Evolutionary conservation across 169 alveolate species (phyloP).

Genomic region (Cryptosporidium xiaoi): DNA sequence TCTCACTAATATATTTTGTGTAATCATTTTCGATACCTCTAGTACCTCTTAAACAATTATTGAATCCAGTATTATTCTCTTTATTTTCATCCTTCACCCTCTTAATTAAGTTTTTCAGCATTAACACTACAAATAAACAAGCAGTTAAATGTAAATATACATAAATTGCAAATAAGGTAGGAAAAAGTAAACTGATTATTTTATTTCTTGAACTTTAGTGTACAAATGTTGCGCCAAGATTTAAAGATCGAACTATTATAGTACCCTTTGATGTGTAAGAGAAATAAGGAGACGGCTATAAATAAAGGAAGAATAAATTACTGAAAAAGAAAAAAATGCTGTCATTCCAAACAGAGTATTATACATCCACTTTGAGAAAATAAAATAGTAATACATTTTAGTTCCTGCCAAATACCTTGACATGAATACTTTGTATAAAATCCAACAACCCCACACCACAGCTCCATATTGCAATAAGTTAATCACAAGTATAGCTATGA

Average conservation of each 20-base stretch:
- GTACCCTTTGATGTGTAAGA: slow-evolving; percentile 54
- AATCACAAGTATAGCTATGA: slow-evolving; percentile 39
- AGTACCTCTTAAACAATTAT: neutral
- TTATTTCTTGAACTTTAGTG: neutral
- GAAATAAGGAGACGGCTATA: slow-evolving; percentile 56
- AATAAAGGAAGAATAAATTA: slow-evolving; percentile 42
- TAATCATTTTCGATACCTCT: slow-evolving; percentile 3
- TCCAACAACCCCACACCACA: slow-evolving; percentile 73
- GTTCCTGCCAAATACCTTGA: slow-evolving; percentile 69
- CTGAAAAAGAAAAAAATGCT: slow-evolving; percentile 64
- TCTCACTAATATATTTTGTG: neutral
- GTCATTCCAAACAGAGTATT: slow-evolving; percentile 67
- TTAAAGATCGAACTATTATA: slow-evolving; percentile 1
- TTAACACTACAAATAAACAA: neutral
- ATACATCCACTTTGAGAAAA: slow-evolving; percentile 72
- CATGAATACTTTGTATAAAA: slow-evolving; percentile 64
- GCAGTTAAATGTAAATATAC: neutral
- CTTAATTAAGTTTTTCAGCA: slow-evolving; percentile 27
- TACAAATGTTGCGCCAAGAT: slow-evolving; percentile 5
- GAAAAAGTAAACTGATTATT: neutral
- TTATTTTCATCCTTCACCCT: neutral
- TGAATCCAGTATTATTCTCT: no score
- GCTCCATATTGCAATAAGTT: slow-evolving; percentile 70
- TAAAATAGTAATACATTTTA: slow-evolving; percentile 59
- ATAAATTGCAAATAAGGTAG: neutral